Evolutionary conservation across 306 rosid species (phyloP), one percentile per base, ranked within the genome.

Genomic region (Ochetophila trinervis): DNA sequence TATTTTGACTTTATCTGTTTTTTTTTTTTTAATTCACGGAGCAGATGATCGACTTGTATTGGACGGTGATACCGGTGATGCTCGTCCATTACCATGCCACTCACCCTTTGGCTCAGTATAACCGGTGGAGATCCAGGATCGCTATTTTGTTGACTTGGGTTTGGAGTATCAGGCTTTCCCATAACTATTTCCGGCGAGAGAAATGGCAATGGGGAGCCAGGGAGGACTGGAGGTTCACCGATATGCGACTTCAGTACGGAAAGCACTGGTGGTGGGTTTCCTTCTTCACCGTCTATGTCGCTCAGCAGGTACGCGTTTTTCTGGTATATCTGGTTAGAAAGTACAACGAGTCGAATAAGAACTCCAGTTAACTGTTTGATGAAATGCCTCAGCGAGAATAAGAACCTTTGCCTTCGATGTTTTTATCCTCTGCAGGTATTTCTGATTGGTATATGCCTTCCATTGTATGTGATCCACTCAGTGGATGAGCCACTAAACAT

Each of bases 161-260:
- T 6, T 93, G 98, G 98, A 76, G 94, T 66, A 42, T 79, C 0
- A 87, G 98, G 83, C 89, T 93, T 22, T 44, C 71, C 57, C 98
- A 93, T 60, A 93, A 89, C 80, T 93, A 93, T 53, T 87, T 93
- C 40, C 81, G 98, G 69, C 78, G 97, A 61, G 98, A 93, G 50
- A 73, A 57, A 11, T 93, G 98, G 98, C 88, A 87, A 47, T 86
- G 90, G 97, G 98, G 98, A 49, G 87, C 85, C 3, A 87, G 88
- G 67, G 91, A 93, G 70, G 98, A 93, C 64, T 93, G 98, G 98
- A 84, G 98, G 74, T 89, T 93, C 78, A 79, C 89, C 17, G 89
- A 87, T 58, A 79, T 93, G 98, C 76, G 82, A 34, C 71, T 56
- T 16, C 96, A 81, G 52, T 86, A 89, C 65, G 97, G 91, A 2